Conservation (phyloP, 2,329 filamentous ascomycete species). For the Diaporthe sp. region DNA sequence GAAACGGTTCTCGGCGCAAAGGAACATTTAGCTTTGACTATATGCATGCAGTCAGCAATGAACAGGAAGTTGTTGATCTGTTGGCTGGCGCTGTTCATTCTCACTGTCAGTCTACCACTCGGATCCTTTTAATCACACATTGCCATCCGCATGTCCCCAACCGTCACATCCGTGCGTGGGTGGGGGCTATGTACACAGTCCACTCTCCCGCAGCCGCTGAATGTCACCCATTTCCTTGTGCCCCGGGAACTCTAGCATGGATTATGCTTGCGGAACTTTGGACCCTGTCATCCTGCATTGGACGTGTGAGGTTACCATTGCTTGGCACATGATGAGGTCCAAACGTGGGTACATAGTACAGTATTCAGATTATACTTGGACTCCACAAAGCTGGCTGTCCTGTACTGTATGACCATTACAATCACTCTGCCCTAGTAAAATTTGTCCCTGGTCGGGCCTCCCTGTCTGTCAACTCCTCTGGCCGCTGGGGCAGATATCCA, state of each 20-base stretch:
- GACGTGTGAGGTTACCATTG: background rate
- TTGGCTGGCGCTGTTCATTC: background rate
- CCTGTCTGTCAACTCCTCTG: background rate
- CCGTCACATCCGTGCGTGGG: background rate
- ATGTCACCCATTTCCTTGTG: background rate
- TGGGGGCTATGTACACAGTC: background rate
- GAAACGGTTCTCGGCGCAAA: background rate
- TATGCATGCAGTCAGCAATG: background rate
- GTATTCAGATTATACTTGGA: background rate
- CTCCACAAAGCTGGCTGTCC: background rate
- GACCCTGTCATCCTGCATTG: background rate
- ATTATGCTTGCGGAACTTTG: no score
- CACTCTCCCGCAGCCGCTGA: background rate
- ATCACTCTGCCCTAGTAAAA: background rate
- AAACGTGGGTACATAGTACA: background rate
- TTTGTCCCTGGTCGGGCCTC: background rate
- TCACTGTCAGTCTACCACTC: background rate
- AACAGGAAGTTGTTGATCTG: background rate
- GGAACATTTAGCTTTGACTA: background rate
- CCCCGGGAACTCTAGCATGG: background rate
- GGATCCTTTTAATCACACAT: background rate
- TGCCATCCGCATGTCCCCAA: background rate
- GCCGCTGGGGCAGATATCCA: background rate
- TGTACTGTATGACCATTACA: background rate
- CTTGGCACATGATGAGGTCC: background rate